Percentiles rank a stretch among this genome's conserved stretches.
These are phyloP conservation scores for Scedosporium dehoogii DNA, from an alignment of 2,329 filamentous ascomycete species.

Conservation along the genomic window DNA sequence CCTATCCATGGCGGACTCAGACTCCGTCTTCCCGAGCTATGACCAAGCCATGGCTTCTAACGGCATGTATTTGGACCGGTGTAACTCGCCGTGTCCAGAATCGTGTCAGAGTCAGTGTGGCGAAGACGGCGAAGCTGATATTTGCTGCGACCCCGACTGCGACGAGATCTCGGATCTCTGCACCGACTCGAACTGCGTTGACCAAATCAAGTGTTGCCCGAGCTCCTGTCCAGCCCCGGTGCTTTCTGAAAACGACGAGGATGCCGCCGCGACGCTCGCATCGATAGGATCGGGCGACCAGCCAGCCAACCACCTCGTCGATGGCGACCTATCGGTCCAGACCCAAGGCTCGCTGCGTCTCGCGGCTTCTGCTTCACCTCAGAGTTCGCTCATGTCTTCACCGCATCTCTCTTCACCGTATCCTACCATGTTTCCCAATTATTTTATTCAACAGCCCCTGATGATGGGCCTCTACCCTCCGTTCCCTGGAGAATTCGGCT, in stretches of 20 bases:
- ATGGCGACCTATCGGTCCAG: conserved; percentile 8
- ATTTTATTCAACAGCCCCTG: not conserved
- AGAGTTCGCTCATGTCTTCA: conserved; percentile 4
- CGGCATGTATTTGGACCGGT: conserved; percentile 22
- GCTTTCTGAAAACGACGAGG: conserved; percentile 13
- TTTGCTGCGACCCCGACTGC: conserved; percentile 26
- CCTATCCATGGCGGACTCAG: not conserved
- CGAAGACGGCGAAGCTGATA: conserved; percentile 19
- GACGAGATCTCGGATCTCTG: conserved; percentile 24
- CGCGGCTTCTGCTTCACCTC: not conserved
- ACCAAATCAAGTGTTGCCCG: conserved; percentile 13
- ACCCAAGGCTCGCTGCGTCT: not conserved
- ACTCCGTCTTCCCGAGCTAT: conserved; percentile 2
- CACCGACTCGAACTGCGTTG: conserved; percentile 23
- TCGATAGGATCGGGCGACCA: conserved; percentile 15
- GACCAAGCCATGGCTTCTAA: conserved; percentile 7
- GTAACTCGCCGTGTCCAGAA: conserved; percentile 24
- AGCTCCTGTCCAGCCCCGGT: conserved; percentile 8
- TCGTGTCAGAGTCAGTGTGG: conserved; percentile 25
- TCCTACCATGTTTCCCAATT: not conserved
- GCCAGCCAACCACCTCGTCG: not conserved
- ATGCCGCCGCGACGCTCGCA: conserved; percentile 20
- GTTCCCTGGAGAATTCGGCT: not conserved
- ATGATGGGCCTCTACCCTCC: conserved; percentile 2
- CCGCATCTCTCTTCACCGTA: not conserved